phyloP scores from a whole-genome alignment of 768 basidiomycete species.

The Asterophora lycoperdoides region DNA sequence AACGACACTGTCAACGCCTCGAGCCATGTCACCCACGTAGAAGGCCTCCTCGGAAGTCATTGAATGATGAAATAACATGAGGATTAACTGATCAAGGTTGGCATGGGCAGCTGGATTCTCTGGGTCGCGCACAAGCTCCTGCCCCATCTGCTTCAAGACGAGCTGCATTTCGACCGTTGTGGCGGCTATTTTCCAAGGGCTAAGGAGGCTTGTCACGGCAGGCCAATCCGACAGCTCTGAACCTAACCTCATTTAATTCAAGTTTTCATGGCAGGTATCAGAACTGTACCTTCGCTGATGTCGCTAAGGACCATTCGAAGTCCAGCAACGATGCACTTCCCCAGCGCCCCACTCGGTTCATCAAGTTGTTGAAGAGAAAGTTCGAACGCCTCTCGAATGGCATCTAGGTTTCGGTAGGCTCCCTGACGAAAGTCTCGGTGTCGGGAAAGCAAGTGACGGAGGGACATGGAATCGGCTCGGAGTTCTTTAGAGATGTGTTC shows the following conservation, averaged over 20 bases:
- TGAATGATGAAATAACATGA: constrained; percentile 65
- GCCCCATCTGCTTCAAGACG: constrained; percentile 67
- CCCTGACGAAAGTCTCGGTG: constrained; percentile 69
- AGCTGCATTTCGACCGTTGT: constrained; percentile 79
- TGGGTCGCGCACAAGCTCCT: constrained; percentile 56
- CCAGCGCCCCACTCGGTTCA: constrained; percentile 43
- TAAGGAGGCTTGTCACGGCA: constrained; percentile 60
- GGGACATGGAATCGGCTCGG: constrained; percentile 41
- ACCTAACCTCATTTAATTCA: constrained; percentile 24
- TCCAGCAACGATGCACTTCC: constrained; percentile 62
- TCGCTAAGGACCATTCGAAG: constrained; percentile 65
- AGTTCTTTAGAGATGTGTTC: constrained; percentile 44
- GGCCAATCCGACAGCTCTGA: constrained; percentile 56
- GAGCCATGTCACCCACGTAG: constrained; percentile 79
- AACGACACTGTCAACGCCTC: constrained; percentile 61
- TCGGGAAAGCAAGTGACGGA: constrained; percentile 59
- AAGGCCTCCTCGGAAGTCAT: constrained; percentile 78
- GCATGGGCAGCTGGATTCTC: constrained; percentile 52
- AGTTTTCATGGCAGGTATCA: background rate
- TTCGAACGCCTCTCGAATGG: constrained; percentile 67
- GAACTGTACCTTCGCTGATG: constrained; percentile 47
- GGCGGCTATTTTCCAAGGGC: constrained; percentile 81
- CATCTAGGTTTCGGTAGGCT: constrained; percentile 70
- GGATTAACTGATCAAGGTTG: constrained; percentile 62
- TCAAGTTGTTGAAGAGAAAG: constrained; percentile 48